Percentiles rank a stretch among this genome's conserved stretches.
phyloP scores from a whole-genome alignment of 345 rosid genomes.

The Lagerstroemia speciosa region DNA sequence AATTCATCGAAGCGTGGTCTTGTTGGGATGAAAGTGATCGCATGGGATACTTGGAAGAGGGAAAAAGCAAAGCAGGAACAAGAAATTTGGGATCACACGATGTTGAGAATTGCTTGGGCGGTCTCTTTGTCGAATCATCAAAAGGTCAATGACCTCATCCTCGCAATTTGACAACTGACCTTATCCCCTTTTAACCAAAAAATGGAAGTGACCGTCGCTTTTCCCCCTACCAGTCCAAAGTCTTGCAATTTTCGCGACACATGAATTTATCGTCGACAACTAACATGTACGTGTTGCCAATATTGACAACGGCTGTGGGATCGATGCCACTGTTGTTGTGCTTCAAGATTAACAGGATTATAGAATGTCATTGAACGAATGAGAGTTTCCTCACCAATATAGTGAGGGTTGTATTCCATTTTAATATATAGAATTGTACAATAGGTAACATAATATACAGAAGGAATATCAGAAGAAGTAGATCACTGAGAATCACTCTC shows the following conservation, averaged over 20 bases:
- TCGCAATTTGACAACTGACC: constrained; percentile 1
- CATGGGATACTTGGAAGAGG: background rate
- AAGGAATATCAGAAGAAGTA: too few relatives aligned
- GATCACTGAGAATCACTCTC: too few relatives aligned
- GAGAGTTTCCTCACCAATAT: too few relatives aligned
- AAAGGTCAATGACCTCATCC: background rate
- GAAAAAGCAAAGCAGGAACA: background rate
- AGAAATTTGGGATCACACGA: background rate
- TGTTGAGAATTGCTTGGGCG: background rate
- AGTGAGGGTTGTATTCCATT: too few relatives aligned
- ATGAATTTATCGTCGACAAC: background rate
- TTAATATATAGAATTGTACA: too few relatives aligned
- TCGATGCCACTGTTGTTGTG: background rate
- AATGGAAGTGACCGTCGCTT: background rate
- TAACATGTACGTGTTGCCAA: background rate
- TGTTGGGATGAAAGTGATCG: background rate
- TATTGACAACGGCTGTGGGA: background rate
- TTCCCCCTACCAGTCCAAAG: background rate
- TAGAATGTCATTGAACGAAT: too few relatives aligned
- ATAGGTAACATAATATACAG: too few relatives aligned
- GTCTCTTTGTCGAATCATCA: background rate
- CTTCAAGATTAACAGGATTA: too few relatives aligned
- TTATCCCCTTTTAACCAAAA: background rate
- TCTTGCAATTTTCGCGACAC: background rate
- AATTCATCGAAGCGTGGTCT: background rate